Base-by-base conservation (phyloP, 176 grass and related monocot genomes). In the Carex littledalei region DNA sequence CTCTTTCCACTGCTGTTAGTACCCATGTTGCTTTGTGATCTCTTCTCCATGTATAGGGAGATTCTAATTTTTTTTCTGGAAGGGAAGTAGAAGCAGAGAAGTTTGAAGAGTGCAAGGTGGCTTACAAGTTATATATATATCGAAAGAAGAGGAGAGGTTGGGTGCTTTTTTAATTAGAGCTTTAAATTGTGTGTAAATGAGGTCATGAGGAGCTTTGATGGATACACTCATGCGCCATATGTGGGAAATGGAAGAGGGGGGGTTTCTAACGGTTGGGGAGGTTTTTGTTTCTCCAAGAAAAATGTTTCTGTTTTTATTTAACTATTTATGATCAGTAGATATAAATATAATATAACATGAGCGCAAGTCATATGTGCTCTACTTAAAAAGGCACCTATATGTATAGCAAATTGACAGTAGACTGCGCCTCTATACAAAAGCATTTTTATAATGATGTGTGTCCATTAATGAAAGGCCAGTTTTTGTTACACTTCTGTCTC, bases 201-300 rank as follows among this genome's bases (percentile, higher is more conserved):
- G 26, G 26, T 26, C 26, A 26, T 26, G 26, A 83, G 45, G 80
- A 16, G 60, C 3, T 82, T 82, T 53, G 59, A 84, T 67, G 75
- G 79, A 87, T 74, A 69, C 34, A 56, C 53, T 84, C 86, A 87
- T 85, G 83, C 83, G 68, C 12, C 45, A 43, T n/a, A 56, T 56
- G 52, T 57, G 49, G 83, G 83, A 75, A 73, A 57, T 71, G 62
- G n/a, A 43, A 84, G 20, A 62, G 68, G 5, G 60, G n/a, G n/a
- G n/a, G n/a, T n/a, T n/a, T n/a, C n/a, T n/a, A n/a, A n/a, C n/a
- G n/a, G n/a, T n/a, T n/a, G n/a, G n/a, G 64, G 18, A 43, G 35
- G 39, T 37, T 55, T 77, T 77, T 16, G 6, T 77, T 78, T 63
- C 56, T 69, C 53, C 17, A 16, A 65, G 81, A 67, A 50, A 83